These are phyloP conservation scores for Tolypocladium amazonense DNA, from an alignment of 2,329 filamentous ascomycete species.

Conservation along the genomic window DNA sequence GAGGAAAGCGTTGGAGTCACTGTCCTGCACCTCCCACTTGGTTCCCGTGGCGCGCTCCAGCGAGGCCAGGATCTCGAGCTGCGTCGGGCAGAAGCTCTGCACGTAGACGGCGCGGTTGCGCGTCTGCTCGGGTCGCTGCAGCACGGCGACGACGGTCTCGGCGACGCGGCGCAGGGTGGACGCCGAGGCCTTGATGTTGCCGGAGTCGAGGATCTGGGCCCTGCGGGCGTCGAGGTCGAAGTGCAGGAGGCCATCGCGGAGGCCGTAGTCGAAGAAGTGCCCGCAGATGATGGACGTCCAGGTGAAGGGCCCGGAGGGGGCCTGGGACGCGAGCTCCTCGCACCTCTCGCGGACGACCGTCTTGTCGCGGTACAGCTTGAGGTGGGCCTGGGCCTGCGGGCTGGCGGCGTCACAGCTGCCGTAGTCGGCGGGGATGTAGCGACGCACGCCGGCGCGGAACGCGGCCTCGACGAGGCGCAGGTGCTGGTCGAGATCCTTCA, in stretches of 20 bases:
- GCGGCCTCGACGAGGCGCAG: constrained; percentile 46
- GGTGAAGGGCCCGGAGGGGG: constrained; percentile 22
- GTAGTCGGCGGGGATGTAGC: constrained; percentile 53
- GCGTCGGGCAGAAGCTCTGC: constrained; percentile 34
- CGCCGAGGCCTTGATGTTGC: constrained; percentile 34
- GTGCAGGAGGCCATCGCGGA: constrained; percentile 22
- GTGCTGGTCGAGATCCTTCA: constrained; percentile 32
- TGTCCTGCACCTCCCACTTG: constrained; percentile 21
- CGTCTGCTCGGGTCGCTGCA: constrained; percentile 38
- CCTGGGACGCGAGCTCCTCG: constrained; percentile 16
- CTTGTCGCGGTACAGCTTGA: constrained; percentile 24
- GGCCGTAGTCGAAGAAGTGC: constrained; percentile 39
- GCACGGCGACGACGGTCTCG: constrained; percentile 35
- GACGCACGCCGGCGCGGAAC: constrained; percentile 46
- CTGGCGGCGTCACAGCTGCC: constrained; percentile 25
- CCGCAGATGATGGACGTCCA: constrained; percentile 39
- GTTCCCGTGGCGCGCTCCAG: constrained; percentile 38
- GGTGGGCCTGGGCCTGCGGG: constrained; percentile 20
- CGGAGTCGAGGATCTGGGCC: constrained; percentile 39
- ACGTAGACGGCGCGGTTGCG: constrained; percentile 39
- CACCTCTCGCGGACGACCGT: constrained; percentile 18
- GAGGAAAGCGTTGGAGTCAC: constrained; percentile 29
- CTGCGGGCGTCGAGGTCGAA: constrained; percentile 33
- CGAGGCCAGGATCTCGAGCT: constrained; percentile 33
- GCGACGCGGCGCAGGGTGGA: constrained; percentile 39